Evolutionary conservation across 306 rosid species (phyloP).

Genomic region (Casuarina glauca): DNA sequence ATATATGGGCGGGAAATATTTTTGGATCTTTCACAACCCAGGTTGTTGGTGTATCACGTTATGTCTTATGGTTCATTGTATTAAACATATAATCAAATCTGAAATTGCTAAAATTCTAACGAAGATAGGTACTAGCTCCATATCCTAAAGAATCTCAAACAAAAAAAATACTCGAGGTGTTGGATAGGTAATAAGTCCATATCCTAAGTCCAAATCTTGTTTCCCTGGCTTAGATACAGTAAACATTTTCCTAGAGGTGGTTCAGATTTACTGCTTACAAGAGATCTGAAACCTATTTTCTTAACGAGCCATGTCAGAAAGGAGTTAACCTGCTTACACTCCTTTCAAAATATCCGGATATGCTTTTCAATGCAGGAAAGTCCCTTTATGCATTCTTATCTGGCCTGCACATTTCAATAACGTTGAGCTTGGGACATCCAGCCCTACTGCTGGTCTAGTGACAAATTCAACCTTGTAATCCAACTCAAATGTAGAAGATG

Average conservation of each 20-base stretch:
- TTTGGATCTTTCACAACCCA: background rate
- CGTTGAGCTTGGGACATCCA: background rate
- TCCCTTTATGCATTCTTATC: background rate
- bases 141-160: background rate
- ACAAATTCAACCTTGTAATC: background rate
- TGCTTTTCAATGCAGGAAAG: too few species aligned
- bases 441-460: background rate
- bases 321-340: too few species aligned
- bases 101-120: background rate
- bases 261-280: too few species aligned
- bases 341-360: too few species aligned
- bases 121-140: background rate
- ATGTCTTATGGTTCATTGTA: background rate
- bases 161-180: too few species aligned
- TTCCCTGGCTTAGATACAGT: background rate
- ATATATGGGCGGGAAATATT: background rate
- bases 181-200: background rate
- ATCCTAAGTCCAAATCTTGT: background rate
- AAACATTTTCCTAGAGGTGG: too few species aligned
- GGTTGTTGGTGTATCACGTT: background rate
- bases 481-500: background rate
- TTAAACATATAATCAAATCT: background rate
- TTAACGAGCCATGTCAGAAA: too few species aligned
- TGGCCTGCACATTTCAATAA: slow-evolving; percentile 7
- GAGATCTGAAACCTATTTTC: too few species aligned